Conservation (phyloP, 805 yeast genomes). For the Hanseniaspora occidentalis region DNA sequence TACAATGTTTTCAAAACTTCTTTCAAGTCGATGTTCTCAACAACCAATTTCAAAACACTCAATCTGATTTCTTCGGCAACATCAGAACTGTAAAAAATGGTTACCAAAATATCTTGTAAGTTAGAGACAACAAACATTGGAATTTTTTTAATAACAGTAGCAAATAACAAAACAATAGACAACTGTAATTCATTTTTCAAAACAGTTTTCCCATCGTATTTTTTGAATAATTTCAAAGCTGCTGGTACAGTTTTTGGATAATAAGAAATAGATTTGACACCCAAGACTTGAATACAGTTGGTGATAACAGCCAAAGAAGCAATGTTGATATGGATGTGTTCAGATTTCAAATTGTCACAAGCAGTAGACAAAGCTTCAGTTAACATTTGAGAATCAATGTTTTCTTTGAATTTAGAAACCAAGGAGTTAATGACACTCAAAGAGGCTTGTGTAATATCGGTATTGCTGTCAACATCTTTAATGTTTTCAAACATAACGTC, state of each 20-base stretch:
- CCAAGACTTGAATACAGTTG: constrained; percentile 57
- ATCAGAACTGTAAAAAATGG: constrained; percentile 42
- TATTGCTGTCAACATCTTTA: constrained; percentile 15
- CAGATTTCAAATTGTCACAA: constrained; percentile 37
- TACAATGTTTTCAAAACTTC: constrained; percentile 50
- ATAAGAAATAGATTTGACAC: constrained; percentile 74
- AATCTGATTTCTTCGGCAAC: constrained; percentile 51
- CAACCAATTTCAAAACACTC: constrained; percentile 47
- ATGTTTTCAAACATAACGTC: constrained; percentile 34
- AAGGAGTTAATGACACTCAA: constrained; percentile 55
- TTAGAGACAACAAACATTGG: constrained; percentile 75
- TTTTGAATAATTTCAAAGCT: constrained; percentile 45
- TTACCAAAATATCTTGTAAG: constrained; percentile 46
- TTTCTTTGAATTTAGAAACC: constrained; percentile 48
- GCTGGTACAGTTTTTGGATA: constrained; percentile 80
- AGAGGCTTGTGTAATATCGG: constrained; percentile 52
- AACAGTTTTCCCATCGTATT: constrained; percentile 13
- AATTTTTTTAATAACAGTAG: constrained; percentile 66
- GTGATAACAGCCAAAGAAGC: constrained; percentile 65
- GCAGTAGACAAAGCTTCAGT: constrained; percentile 37
- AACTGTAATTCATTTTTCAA: constrained; percentile 40
- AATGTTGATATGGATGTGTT: constrained; percentile 49
- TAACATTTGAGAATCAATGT: constrained; percentile 35
- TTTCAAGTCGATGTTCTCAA: constrained; percentile 55
- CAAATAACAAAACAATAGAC: constrained; percentile 56